Evolutionary conservation across 1,284 basidiomycete species (phyloP).

Genomic region (Amylostereum chailletii): DNA sequence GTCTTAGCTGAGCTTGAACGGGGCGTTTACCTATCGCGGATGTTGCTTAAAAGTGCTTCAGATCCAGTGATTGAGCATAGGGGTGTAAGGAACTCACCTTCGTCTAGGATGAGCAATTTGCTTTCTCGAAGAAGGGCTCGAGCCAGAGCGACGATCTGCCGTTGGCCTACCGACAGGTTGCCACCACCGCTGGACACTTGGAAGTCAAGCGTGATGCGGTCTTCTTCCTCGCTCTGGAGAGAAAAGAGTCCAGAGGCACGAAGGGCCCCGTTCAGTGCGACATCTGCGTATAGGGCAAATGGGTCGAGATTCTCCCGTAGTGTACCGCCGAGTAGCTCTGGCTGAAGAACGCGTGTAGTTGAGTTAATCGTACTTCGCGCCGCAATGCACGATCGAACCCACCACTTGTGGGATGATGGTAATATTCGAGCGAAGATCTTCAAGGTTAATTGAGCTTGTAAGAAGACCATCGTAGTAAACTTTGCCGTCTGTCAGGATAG

Average conservation of each 20-base stretch:
- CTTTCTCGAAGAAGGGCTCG: slow-evolving; percentile 49
- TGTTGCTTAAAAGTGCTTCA: slow-evolving; percentile 15
- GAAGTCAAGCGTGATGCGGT: slow-evolving; percentile 40
- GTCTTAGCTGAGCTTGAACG: background rate
- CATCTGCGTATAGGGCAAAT: slow-evolving; percentile 67
- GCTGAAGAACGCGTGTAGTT: slow-evolving; percentile 24
- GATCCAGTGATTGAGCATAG: background rate
- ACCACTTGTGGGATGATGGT: slow-evolving; percentile 1
- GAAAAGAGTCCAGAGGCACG: slow-evolving; percentile 45
- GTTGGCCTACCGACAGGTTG: slow-evolving; percentile 66
- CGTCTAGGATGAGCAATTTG: slow-evolving; percentile 53
- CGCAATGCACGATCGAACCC: background rate
- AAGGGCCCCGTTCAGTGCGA: slow-evolving; percentile 44
- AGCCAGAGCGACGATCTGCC: slow-evolving; percentile 55
- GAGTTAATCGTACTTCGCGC: too few relatives aligned
- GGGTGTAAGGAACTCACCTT: slow-evolving; percentile 28
- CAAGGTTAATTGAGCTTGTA: background rate
- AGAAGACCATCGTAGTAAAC: background rate
- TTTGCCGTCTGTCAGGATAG: background rate
- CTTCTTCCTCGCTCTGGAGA: slow-evolving; percentile 39
- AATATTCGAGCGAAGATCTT: background rate
- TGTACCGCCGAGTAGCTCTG: slow-evolving; percentile 55
- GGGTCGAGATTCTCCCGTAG: slow-evolving; percentile 59
- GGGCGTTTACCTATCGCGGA: slow-evolving; percentile 19
- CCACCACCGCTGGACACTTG: slow-evolving; percentile 46